Evolutionary conservation across 2,329 filamentous ascomycete species (phyloP).

Genomic region (Sporothrix variecibatus): DNA sequence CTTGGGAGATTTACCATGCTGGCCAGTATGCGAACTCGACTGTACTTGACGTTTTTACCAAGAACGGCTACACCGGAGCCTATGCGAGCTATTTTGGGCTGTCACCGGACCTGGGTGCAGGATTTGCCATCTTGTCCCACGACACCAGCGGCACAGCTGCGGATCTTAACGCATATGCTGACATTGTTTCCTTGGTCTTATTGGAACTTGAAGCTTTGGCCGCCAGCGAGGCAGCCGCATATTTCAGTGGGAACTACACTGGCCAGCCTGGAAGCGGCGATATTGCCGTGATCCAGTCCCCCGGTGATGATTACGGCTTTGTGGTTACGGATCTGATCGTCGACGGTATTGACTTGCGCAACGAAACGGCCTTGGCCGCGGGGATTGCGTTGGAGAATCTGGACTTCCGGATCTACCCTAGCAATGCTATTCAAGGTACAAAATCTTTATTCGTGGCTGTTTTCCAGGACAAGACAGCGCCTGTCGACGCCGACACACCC

Average conservation of each 20-base stretch:
- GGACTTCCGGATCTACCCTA: conserved; percentile 6
- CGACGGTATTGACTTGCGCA: background rate
- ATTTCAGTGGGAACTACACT: conserved; percentile 1
- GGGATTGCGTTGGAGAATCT: background rate
- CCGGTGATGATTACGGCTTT: background rate
- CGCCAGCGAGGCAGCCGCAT: background rate
- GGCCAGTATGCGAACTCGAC: conserved; percentile 8
- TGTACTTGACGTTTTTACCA: background rate
- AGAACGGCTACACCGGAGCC: background rate
- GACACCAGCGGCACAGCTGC: background rate
- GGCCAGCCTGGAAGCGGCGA: background rate
- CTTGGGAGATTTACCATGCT: background rate
- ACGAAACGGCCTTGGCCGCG: background rate
- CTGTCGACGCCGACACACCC: background rate
- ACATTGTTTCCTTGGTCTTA: background rate
- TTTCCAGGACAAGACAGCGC: background rate
- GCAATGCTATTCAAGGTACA: background rate
- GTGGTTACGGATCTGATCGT: background rate
- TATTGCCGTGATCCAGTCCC: background rate
- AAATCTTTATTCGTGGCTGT: background rate
- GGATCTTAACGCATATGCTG: background rate
- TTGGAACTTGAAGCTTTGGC: background rate
- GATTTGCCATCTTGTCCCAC: background rate
- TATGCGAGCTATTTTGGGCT: conserved; percentile 5
- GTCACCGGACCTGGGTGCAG: background rate